A percentile compares a stretch with the other conserved stretches of the same genome.
Conservation (phyloP, 495 filamentous ascomycete species). For the Tuber borchii region DNA sequence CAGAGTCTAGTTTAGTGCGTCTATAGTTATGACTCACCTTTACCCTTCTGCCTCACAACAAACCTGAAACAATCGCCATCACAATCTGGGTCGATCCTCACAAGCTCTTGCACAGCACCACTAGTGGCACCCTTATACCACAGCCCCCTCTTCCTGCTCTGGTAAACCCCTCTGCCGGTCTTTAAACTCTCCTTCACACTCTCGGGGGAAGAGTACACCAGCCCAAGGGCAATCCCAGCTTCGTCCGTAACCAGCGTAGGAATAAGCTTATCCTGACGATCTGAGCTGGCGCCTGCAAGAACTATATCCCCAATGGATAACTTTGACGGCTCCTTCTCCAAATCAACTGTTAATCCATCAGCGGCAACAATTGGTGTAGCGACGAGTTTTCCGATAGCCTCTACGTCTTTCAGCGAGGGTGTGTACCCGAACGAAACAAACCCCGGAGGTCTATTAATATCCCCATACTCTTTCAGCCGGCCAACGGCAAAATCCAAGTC, state of each 20-base stretch:
- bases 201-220: conserved; percentile 90
- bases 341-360: conserved; percentile 59
- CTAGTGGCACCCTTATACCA: conserved; percentile 97
- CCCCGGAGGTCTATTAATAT: conserved; percentile 44
- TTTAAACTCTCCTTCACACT: conserved; percentile 79
- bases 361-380: conserved; percentile 76
- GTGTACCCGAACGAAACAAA: conserved; percentile 41
- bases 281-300: conserved; percentile 63
- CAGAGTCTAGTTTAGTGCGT: background rate
- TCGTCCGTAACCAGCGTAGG: conserved; percentile 87
- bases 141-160: conserved; percentile 84
- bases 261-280: conserved; percentile 74
- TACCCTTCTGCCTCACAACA: conserved; percentile 77
- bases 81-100: conserved; percentile 79
- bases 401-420: conserved; percentile 41
- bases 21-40: conserved; percentile 45
- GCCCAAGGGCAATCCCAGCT: conserved; percentile 70
- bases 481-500: conserved; percentile 44
- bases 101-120: conserved; percentile 82
- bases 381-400: conserved; percentile 51
- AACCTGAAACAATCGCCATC: conserved; percentile 89
- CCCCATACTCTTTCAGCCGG: conserved; percentile 47
- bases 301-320: conserved; percentile 65
- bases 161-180: conserved; percentile 88
- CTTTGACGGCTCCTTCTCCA: conserved; percentile 50